Evolutionary conservation across 192 early-diverging fungal genomes (phyloP), one percentile per base, ranked within the genome.

Genomic region (Jimgerdemannia lactiflua): DNA sequence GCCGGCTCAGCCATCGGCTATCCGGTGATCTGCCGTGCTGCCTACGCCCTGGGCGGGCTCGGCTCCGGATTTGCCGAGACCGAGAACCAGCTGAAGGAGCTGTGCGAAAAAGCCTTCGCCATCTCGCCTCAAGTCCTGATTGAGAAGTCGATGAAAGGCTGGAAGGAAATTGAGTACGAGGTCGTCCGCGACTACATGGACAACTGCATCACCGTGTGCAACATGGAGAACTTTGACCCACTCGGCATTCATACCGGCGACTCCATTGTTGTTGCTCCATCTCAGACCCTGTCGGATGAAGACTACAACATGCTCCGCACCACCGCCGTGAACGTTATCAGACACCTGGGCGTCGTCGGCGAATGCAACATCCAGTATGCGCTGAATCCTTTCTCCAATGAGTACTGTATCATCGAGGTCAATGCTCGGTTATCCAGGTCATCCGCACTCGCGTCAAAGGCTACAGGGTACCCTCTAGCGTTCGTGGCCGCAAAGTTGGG

Each of bases 201-300:
- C 86, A 99, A 99, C 87, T 99, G 97, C 84, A 97, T 99, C 78
- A 99, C 97, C 39, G 97, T 99, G 69, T 99, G 96, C 88, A 98
- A 99, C 84, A 99, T 99, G 97, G 96, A 99, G 83, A 99, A 99
- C 92, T 99, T 99, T 90, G 97, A 99, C 79, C 97, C 97, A 63
- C 90, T 99, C 41, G 98, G 98, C 67, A 98, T 97, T 74, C 98
- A 99, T 81, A 99, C 98, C n/a, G 98, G 98, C 70, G 98, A 99
- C 79, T 97, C 96, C 14, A 99, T 99, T 74, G 98, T 99, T 11
- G 94, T 99, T 75, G 98, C 98, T 7, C 98, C 98, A 39, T 95
- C 94, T 39, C 98, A 99, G 84, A 99, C 98, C 29, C 87, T 99
- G 43, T 93, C 92, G 69, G 96, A 99, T 84, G 96, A 96, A 70